phyloP scores from a whole-genome alignment of 306 rosid species.

The Glycyrrhiza uralensis region DNA sequence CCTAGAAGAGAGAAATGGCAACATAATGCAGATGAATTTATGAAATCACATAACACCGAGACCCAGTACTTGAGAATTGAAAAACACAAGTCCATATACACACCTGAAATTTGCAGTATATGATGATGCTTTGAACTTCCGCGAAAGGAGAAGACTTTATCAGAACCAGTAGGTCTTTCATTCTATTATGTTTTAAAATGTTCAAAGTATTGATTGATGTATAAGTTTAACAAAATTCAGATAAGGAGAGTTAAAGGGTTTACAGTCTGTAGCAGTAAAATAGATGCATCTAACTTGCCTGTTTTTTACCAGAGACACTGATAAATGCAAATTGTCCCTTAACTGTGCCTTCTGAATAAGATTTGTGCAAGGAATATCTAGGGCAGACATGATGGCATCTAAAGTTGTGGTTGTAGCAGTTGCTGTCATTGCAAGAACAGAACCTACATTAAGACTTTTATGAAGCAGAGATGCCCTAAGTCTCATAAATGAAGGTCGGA shows the following conservation, averaged over 20 bases:
- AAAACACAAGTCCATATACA: conserved; percentile 21
- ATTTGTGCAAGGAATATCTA: conserved; percentile 69
- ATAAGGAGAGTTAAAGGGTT: neutral
- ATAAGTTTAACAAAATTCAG: conserved; percentile 21
- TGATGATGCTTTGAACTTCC: conserved; percentile 75
- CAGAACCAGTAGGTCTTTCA: conserved; percentile 75
- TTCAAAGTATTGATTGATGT: conserved; percentile 9
- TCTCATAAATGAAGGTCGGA: conserved; percentile 90
- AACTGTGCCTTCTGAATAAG: conserved; percentile 60
- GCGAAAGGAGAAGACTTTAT: conserved; percentile 70
- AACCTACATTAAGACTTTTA: conserved; percentile 55
- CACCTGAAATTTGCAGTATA: conserved; percentile 98
- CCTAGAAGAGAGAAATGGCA: conserved; percentile 7
- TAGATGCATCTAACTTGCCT: conserved; percentile 56
- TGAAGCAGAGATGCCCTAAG: conserved; percentile 80
- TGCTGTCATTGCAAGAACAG: conserved; percentile 95
- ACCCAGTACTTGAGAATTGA: conserved; percentile 5
- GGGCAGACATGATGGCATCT: conserved; percentile 72
- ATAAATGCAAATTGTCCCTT: conserved; percentile 68
- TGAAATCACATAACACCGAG: conserved; percentile 8
- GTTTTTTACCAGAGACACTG: conserved; percentile 62
- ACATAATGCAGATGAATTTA: neutral
- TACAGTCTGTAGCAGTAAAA: neutral
- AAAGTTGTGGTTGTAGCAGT: conserved; percentile 86
- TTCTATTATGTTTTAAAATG: conserved; percentile 40